phyloP scores from a whole-genome alignment of 2,329 filamentous ascomycete species.

The Mycosphaerella sp. region DNA sequence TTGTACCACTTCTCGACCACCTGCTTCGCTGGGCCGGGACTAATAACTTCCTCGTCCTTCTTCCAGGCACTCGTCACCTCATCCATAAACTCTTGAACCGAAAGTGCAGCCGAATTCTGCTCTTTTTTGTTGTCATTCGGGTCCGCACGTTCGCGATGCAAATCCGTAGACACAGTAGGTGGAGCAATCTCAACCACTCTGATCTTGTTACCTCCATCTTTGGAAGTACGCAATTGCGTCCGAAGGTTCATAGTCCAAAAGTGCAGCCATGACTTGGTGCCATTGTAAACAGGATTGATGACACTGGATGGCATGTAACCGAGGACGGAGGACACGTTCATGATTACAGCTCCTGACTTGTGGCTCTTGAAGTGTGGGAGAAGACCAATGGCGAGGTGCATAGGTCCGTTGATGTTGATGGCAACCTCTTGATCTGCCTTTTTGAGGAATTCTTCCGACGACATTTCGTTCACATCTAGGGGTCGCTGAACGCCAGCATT shows the following conservation, averaged over 20 bases:
- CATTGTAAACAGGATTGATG: constrained; percentile 54
- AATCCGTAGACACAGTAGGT: constrained; percentile 49
- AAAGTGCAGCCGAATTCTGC: constrained; percentile 44
- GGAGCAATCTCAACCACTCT: constrained; percentile 52
- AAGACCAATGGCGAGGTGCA: constrained; percentile 49
- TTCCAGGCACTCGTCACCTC: constrained; percentile 43
- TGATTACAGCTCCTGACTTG: constrained; percentile 39
- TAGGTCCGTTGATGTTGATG: constrained; percentile 53
- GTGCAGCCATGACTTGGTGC: constrained; percentile 54
- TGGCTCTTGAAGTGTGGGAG: constrained; percentile 46
- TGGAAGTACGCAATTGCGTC: constrained; percentile 41
- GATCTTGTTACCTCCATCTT: constrained; percentile 34
- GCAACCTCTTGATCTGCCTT: constrained; percentile 53
- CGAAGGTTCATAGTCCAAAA: constrained; percentile 52
- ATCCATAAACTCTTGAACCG: constrained; percentile 50
- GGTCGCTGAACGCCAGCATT: constrained; percentile 55
- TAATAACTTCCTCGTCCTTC: constrained; percentile 45
- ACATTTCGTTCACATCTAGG: constrained; percentile 40
- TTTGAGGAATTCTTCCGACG: constrained; percentile 38
- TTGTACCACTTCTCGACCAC: constrained; percentile 44
- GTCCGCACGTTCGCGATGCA: constrained; percentile 51
- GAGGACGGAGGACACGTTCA: constrained; percentile 51
- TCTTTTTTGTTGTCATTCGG: constrained; percentile 55
- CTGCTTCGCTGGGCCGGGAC: constrained; percentile 39
- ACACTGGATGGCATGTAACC: constrained; percentile 49